Percentiles rank a stretch among this genome's conserved stretches.
Conservation (phyloP, 495 filamentous ascomycete genomes). For the Aspergillus campestris region DNA sequence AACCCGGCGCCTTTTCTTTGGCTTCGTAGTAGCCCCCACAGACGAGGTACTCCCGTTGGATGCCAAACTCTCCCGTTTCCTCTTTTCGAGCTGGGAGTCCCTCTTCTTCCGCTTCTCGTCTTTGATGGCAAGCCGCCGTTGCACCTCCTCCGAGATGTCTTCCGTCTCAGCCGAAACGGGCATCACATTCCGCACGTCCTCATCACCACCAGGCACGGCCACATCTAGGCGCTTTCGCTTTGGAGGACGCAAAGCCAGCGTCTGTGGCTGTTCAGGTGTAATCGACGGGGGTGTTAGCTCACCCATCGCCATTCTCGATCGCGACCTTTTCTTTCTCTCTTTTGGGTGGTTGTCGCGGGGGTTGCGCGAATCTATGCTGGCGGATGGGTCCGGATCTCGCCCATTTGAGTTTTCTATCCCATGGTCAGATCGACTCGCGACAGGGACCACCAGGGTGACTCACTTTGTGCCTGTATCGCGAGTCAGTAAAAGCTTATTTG, state of each 20-base stretch:
- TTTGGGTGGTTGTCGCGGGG: not conserved
- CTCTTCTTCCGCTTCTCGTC: slow-evolving; percentile 27
- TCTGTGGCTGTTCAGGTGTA: no score
- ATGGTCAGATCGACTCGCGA: no score
- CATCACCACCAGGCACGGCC: slow-evolving; percentile 8
- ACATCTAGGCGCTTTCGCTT: slow-evolving; percentile 19
- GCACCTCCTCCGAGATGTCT: slow-evolving; percentile 39
- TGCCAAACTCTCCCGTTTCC: slow-evolving; percentile 30
- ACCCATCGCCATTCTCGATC: slow-evolving; percentile 1
- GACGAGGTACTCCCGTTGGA: slow-evolving; percentile 26
- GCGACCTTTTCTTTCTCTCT: not conserved
- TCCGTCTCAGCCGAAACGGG: slow-evolving; percentile 31
- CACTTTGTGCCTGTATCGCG: no score
- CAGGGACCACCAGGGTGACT: no score
- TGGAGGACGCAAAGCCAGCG: not conserved
- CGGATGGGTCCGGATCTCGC: no score
- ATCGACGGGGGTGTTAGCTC: slow-evolving; percentile 1
- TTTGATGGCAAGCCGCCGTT: slow-evolving; percentile 30
- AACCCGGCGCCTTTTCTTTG: slow-evolving; percentile 17
- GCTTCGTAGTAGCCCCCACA: slow-evolving; percentile 1
- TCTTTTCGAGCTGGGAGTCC: slow-evolving; percentile 24
- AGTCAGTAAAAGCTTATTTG: no score
- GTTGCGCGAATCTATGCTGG: no score
- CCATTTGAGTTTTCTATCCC: no score
- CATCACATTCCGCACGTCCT: slow-evolving; percentile 12